These are phyloP conservation scores for Entomortierella beljakovae DNA, from an alignment of 192 early-diverging fungal species.

Conservation along the genomic window DNA sequence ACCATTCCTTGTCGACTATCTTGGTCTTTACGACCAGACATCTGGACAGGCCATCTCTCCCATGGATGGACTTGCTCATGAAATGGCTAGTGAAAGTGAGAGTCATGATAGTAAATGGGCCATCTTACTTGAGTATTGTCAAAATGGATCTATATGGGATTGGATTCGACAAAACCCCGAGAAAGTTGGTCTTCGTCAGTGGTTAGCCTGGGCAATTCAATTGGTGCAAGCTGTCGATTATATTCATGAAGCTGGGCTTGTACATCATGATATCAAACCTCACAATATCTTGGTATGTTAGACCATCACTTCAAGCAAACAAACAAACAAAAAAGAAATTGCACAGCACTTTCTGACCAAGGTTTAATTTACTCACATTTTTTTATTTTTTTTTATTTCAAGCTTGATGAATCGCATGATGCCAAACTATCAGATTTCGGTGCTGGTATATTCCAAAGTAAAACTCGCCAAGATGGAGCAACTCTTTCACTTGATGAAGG, in stretches of 20 bases:
- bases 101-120: constrained; percentile 49
- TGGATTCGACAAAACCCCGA: constrained; percentile 62
- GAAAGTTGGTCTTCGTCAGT: constrained; percentile 46
- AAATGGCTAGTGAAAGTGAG: not conserved
- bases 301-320: too few relatives aligned
- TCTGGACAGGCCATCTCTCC: constrained; percentile 2
- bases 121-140: constrained; percentile 68
- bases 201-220: constrained; percentile 67
- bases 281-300: constrained; percentile 66
- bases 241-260: constrained; percentile 60
- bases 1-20: constrained; percentile 25
- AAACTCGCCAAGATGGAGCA: not conserved
- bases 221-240: constrained; percentile 62
- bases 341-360: not conserved
- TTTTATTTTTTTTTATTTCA: constrained; percentile 34
- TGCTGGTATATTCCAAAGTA: constrained; percentile 39
- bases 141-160: constrained; percentile 65
- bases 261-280: constrained; percentile 71
- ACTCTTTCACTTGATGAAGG: constrained; percentile 25
- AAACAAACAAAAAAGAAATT: too few relatives aligned
- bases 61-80: not conserved
- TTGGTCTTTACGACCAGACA: constrained; percentile 30
- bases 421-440: constrained; percentile 50
- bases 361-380: not conserved
- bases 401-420: constrained; percentile 50